Evolutionary conservation across 129 eudicot genomes (phyloP).

Genomic region (Tagetes erecta): DNA sequence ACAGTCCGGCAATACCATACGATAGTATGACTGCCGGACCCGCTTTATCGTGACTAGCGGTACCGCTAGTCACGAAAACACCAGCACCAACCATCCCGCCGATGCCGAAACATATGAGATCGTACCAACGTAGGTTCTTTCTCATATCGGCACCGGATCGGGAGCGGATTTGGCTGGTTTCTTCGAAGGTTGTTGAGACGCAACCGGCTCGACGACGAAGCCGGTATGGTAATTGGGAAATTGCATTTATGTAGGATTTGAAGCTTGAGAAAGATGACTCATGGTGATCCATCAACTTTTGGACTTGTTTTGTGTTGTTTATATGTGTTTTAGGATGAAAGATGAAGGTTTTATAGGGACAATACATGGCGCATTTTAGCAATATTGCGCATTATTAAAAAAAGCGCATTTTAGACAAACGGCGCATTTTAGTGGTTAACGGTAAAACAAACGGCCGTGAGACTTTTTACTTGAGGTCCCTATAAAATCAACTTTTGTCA

Average conservation of each 20-base stretch:
- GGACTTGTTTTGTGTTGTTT: conserved; percentile 12
- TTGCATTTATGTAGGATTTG: conserved; percentile 60
- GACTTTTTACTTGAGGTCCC: conserved; percentile 26
- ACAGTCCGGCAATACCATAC: conserved; percentile 93
- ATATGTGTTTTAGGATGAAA: conserved; percentile 8
- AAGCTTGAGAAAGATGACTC: conserved; percentile 69
- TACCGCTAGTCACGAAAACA: conserved; percentile 86
- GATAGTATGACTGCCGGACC: conserved; percentile 87
- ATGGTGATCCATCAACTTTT: conserved; percentile 45
- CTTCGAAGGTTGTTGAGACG: conserved; percentile 63
- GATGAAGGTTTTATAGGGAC: conserved; percentile 28
- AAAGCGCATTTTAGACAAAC: too few relatives aligned
- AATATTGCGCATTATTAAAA: too few relatives aligned
- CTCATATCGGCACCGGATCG: conserved; percentile 59
- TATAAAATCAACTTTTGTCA: conserved; percentile 23
- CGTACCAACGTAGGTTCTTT: conserved; percentile 72
- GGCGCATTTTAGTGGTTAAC: not conserved
- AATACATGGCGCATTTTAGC: not conserved
- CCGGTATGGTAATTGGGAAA: conserved; percentile 62
- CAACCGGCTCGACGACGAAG: conserved; percentile 62
- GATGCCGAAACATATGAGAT: conserved; percentile 79
- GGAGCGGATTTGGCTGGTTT: conserved; percentile 54
- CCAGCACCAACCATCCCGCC: conserved; percentile 99
- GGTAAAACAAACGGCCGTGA: conserved; percentile 15
- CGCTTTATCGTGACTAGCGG: conserved; percentile 53